Evolutionary conservation across 345 rosid species (phyloP).

Genomic region (Linum usitatissimum): DNA sequence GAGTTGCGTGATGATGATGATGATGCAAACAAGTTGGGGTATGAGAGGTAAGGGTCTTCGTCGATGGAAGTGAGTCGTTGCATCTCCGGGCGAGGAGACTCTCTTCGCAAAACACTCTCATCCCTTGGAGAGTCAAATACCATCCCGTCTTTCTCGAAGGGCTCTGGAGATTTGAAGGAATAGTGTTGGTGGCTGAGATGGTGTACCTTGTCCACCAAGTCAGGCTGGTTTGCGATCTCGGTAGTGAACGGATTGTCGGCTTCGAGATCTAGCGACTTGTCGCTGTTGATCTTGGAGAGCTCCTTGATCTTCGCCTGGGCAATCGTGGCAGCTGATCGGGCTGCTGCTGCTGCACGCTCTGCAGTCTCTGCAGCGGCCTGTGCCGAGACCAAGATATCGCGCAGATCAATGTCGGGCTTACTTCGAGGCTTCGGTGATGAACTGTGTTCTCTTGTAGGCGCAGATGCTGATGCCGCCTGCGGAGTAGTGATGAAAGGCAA

Average conservation of each 20-base stretch:
- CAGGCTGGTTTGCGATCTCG: slow-evolving; percentile 23
- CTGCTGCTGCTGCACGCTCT: slow-evolving; percentile 80
- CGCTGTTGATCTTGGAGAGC: slow-evolving; percentile 45
- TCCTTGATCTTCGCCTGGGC: slow-evolving; percentile 74
- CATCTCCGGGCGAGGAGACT: slow-evolving; percentile 37
- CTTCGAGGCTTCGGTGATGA: slow-evolving; percentile 20
- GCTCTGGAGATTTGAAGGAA: slow-evolving; percentile 8
- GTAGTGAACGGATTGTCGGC: slow-evolving; percentile 57
- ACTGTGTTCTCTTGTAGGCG: slow-evolving; percentile 16
- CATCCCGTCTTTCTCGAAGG: slow-evolving; percentile 23
- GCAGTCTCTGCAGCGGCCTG: slow-evolving; percentile 88
- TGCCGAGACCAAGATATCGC: slow-evolving; percentile 79
- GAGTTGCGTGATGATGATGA: slow-evolving; percentile 16
- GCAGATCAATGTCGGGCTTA: slow-evolving; percentile 47
- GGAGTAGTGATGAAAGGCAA: slow-evolving; percentile 52
- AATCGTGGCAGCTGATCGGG: slow-evolving; percentile 84
- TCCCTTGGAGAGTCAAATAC: slow-evolving; percentile 24
- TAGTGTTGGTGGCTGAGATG: slow-evolving; percentile 34
- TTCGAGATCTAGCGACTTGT: slow-evolving; percentile 23
- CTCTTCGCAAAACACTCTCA: slow-evolving; percentile 6
- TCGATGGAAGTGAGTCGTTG: slow-evolving; percentile 60
- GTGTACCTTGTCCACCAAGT: slow-evolving; percentile 19
- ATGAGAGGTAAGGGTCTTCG: slow-evolving; percentile 68
- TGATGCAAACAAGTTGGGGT: slow-evolving; percentile 58
- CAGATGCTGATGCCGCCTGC: slow-evolving; percentile 23